Base-by-base conservation (phyloP, 2,329 filamentous ascomycete species). In the Aureobasidium sp. region DNA sequence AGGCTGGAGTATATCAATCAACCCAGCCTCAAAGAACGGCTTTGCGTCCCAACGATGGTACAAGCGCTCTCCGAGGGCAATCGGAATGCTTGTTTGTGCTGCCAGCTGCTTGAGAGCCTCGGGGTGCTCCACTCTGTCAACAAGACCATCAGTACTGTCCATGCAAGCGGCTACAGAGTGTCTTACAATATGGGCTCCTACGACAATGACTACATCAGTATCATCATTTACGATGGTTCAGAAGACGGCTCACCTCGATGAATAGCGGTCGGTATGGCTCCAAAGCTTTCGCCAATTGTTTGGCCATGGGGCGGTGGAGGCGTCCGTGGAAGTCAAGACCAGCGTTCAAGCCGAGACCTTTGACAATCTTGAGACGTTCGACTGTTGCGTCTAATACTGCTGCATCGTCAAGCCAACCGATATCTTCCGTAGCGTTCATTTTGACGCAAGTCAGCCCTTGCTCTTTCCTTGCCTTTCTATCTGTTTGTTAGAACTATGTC, bases 291-390 rank as follows among this genome's bases (percentile, higher is more conserved):
- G 86, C 87, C 2, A 92, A 80, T 67, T 91, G 88, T 67, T 89
- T 90, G 0, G 88, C 88, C 87, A 91, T 91, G n/a, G 87, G 86
- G 64, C 87, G 87, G 73, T 91, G 88, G 0, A 90, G 77, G 9
- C 88, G 83, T 3, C 89, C 89, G 70, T 92, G 89, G 72, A 91
- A 91, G 68, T 92, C 89, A 29, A 92, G 79, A 1, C 85, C 89
- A 0, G 82, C 88, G 62, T 91, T 88, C 67, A 92, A 81, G 1
- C 88, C 88, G 0, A 90, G 74, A 0, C 80, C 78, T 70, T 88
- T 90, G 11, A 92, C 88, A 0, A 82, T 78, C 66, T 86, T 85
- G 14, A 92, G 76, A 1, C 89, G 80, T 63, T 88, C 83, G 2
- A 91, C 84, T 48, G 83, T 85, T 5, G 80, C 77, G 48, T 87